phyloP scores from a whole-genome alignment of 176 grass and related monocot genomes.

The Cenchrus fungigraminus region DNA sequence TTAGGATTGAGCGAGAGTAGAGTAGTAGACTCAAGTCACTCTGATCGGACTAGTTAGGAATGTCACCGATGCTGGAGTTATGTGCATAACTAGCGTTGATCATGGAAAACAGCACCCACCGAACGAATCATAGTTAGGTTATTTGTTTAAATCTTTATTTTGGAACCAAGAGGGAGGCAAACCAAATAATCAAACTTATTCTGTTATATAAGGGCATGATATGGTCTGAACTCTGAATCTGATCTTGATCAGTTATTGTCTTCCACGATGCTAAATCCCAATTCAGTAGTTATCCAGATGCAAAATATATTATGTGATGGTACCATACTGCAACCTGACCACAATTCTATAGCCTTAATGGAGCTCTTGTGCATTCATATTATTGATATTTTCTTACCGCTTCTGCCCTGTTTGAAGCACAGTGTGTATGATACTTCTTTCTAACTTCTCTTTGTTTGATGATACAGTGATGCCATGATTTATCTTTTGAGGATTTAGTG shows the following conservation, averaged over 20 bases:
- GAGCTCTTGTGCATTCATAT: background rate
- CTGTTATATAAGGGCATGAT: background rate
- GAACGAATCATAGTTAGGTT: background rate
- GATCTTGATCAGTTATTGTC: background rate
- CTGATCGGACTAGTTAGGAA: background rate
- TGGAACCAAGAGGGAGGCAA: background rate
- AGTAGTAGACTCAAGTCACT: background rate
- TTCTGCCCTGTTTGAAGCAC: background rate
- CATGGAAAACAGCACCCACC: background rate
- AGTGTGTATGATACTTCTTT: conserved; percentile 14
- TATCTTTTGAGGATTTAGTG: conserved; percentile 2
- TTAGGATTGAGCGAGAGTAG: background rate
- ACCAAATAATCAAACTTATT: background rate
- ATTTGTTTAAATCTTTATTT: background rate
- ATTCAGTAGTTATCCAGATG: background rate
- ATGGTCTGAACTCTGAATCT: background rate
- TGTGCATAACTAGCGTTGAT: background rate
- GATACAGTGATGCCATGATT: conserved; percentile 45
- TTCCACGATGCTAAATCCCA: background rate
- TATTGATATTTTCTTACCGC: background rate
- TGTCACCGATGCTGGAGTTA: background rate
- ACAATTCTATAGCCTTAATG: background rate
- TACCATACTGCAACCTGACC: background rate
- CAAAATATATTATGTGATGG: conserved; percentile 4
- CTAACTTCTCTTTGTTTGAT: conserved; percentile 8